Evolutionary conservation across 495 filamentous ascomycete genomes (phyloP).

Genomic region (Clohesyomyces aquaticus): DNA sequence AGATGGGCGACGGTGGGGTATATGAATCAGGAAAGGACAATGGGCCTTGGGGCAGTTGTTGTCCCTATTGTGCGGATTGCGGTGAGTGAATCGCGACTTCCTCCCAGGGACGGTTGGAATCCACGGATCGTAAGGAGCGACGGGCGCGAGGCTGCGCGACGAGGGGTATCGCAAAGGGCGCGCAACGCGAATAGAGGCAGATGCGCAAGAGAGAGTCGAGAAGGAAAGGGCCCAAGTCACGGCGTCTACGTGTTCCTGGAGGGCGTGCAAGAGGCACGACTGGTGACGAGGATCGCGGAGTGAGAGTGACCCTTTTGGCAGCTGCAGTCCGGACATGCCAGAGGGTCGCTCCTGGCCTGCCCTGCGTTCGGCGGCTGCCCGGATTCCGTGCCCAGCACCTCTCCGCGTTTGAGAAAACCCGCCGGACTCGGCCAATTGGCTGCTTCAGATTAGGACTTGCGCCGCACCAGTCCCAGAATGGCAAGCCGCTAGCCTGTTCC

Average conservation of each 20-base stretch:
- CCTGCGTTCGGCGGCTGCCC: slow-evolving; percentile 11
- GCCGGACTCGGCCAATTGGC: neutral
- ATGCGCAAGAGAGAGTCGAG: slow-evolving; percentile 19
- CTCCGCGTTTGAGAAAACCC: slow-evolving; percentile 30
- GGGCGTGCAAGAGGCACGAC: slow-evolving; percentile 9
- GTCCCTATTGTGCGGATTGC: slow-evolving; percentile 13
- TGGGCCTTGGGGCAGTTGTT: slow-evolving; percentile 19
- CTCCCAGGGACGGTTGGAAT: neutral
- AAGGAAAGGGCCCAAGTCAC: neutral
- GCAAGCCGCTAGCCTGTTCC: slow-evolving; percentile 33
- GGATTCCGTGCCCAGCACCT: slow-evolving; percentile 23
- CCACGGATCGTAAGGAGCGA: slow-evolving; percentile 16
- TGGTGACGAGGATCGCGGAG: slow-evolving; percentile 13
- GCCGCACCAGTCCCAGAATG: slow-evolving; percentile 13
- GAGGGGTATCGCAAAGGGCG: slow-evolving; percentile 7
- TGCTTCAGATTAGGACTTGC: slow-evolving; percentile 1
- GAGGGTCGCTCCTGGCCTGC: neutral
- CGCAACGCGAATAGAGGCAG: slow-evolving; percentile 8
- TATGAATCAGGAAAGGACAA: slow-evolving; percentile 1
- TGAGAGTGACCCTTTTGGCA: slow-evolving; percentile 2
- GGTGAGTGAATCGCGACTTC: slow-evolving; percentile 11
- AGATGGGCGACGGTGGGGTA: neutral
- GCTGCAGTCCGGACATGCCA: neutral
- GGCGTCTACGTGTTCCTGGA: slow-evolving; percentile 19
- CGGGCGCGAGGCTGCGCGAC: slow-evolving; percentile 12